A percentile compares a stretch with the other conserved stretches of the same genome.
Conservation (phyloP, 805 yeast species). For the Torulaspora quercuum region DNA sequence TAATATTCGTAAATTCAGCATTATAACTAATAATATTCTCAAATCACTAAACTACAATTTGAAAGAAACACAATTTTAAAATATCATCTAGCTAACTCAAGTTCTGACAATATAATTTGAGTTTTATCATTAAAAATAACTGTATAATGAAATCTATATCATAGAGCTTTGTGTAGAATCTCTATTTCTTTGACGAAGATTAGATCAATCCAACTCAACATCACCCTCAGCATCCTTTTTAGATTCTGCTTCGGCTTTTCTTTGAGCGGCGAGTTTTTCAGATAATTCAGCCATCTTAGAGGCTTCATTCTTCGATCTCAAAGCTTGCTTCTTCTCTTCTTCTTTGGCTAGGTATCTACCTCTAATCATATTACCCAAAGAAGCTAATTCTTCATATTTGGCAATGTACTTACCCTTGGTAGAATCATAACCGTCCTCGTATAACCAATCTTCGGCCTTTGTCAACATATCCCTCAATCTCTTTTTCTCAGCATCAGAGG, state of each 20-base stretch:
- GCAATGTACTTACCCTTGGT: constrained; percentile 96
- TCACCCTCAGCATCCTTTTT: constrained; percentile 32
- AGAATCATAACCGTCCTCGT: constrained; percentile 95
- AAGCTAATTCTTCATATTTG: constrained; percentile 93
- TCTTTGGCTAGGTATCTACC: constrained; percentile 93
- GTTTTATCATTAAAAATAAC: constrained; percentile 14
- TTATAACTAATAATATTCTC: constrained; percentile 1
- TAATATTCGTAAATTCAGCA: constrained; percentile 4
- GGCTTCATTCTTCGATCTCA: constrained; percentile 83
- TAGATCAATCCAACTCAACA: constrained; percentile 36
- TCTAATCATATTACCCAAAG: constrained; percentile 89
- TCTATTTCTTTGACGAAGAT: not conserved
- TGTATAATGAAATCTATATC: constrained; percentile 11
- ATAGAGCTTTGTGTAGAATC: constrained; percentile 7
- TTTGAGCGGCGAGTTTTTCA: constrained; percentile 75
- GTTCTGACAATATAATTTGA: constrained; percentile 6
- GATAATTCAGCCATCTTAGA: constrained; percentile 78
- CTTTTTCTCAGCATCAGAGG: constrained; percentile 85
- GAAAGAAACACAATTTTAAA: too few species aligned
- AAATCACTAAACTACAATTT: too few species aligned
- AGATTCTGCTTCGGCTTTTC: constrained; percentile 50
- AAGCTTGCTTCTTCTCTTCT: constrained; percentile 91
- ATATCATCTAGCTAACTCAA: too few species aligned
- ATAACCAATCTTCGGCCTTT: constrained; percentile 96
- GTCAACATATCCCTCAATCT: constrained; percentile 67